Conservation (phyloP, 1,284 basidiomycete genomes). For the Peniophora sp. region DNA sequence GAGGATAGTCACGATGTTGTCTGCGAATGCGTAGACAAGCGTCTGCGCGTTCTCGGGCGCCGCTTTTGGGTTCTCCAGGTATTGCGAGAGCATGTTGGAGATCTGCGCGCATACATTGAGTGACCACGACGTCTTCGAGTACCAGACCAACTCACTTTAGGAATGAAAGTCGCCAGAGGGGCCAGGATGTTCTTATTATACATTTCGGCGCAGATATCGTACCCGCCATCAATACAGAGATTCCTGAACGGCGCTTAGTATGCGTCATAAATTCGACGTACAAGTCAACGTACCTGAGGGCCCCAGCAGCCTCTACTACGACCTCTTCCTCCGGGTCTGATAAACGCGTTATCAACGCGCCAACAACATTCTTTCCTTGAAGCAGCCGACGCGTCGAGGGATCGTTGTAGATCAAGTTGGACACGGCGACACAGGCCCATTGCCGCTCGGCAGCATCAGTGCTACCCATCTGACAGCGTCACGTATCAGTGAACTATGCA, state of each 20-base stretch:
- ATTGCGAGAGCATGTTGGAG: constrained; percentile 63
- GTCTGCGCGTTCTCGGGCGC: constrained; percentile 63
- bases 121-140: no score
- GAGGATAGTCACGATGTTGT: constrained; percentile 84
- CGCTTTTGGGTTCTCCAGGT: constrained; percentile 48
- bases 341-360: constrained; percentile 74
- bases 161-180: constrained; percentile 65
- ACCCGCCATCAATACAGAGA: constrained; percentile 88
- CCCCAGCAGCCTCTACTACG: constrained; percentile 77
- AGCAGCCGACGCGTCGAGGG: constrained; percentile 81
- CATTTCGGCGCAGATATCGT: constrained; percentile 93
- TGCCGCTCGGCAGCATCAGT: constrained; percentile 73
- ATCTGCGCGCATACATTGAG: constrained; percentile 41
- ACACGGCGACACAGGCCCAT: constrained; percentile 90
- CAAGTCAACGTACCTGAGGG: constrained; percentile 52
- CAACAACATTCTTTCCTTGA: constrained; percentile 87
- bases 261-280: not conserved
- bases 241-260: constrained; percentile 45
- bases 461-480: constrained; percentile 55
- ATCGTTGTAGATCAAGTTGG: constrained; percentile 84
- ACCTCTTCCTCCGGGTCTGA: constrained; percentile 84
- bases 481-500: not conserved
- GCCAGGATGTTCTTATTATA: constrained; percentile 89
- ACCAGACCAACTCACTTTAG: constrained; percentile 51
- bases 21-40: constrained; percentile 79